These are phyloP conservation scores for Pichia inconspicua DNA, from an alignment of 1,139 yeast species.

Conservation along the genomic window DNA sequence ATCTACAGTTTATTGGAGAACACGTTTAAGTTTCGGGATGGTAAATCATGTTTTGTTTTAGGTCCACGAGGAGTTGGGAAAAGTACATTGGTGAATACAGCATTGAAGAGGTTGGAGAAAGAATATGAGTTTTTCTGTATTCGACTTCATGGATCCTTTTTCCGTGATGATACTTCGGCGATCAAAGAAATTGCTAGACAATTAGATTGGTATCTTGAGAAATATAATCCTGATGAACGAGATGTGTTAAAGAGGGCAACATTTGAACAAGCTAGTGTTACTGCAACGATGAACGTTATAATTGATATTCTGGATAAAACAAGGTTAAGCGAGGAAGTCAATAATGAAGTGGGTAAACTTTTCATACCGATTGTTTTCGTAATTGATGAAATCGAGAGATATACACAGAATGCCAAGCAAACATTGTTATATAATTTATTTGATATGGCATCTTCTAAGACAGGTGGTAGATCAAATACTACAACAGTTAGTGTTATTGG, in stretches of 20 bases:
- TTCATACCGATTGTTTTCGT: constrained; percentile 60
- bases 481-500: constrained; percentile 84
- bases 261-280: constrained; percentile 41
- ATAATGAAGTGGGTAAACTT: constrained; percentile 8
- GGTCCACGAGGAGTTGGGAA: constrained; percentile 84
- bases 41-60: constrained; percentile 69
- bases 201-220: constrained; percentile 41
- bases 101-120: constrained; percentile 41
- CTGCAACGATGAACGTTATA: constrained; percentile 46
- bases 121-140: constrained; percentile 50
- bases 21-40: constrained; percentile 63
- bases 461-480: constrained; percentile 14
- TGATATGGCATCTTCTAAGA: constrained; percentile 56
- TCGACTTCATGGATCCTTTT: constrained; percentile 61
- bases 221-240: constrained; percentile 12
- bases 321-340: constrained; percentile 26
- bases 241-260: constrained; percentile 10
- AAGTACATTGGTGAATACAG: constrained; percentile 52
- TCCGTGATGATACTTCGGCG: constrained; percentile 70
- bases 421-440: constrained; percentile 79
- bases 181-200: constrained; percentile 82
- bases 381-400: constrained; percentile 79
- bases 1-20: constrained; percentile 52
- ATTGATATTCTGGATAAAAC: constrained; percentile 36
- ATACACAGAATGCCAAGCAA: constrained; percentile 66